Percentiles rank a stretch among this genome's conserved stretches.
Evolutionary conservation across 306 rosid genomes (phyloP).

Genomic region (Inga leiocalycina): DNA sequence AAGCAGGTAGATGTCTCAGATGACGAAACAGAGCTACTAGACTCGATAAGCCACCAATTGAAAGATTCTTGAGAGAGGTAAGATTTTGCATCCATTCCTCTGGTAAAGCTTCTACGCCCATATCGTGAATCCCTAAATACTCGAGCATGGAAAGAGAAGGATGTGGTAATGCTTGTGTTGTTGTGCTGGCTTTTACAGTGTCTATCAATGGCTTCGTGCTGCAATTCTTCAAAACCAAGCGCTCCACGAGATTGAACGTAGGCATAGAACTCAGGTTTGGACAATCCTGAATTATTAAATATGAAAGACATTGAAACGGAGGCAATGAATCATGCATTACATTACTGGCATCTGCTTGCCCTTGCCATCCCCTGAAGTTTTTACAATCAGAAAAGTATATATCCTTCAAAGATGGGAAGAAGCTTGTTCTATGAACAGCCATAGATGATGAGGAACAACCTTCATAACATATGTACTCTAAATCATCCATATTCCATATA

Average conservation of each 20-base stretch:
- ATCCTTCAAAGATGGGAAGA: background rate
- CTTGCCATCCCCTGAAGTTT: slow-evolving; percentile 26
- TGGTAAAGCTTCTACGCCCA: background rate
- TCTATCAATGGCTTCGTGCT: background rate
- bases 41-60: background rate
- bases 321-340: background rate
- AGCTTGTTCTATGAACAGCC: background rate
- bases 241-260: background rate
- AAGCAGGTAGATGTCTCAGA: background rate
- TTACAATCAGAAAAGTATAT: background rate
- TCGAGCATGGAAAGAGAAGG: background rate
- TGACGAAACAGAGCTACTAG: background rate
- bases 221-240: background rate
- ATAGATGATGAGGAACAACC: background rate
- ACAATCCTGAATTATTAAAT: background rate
- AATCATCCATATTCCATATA: rapidly evolving
- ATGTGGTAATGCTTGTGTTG: background rate
- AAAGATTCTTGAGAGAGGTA: background rate
- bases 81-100: slow-evolving; percentile 2
- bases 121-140: background rate
- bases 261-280: background rate
- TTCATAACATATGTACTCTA: background rate
- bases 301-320: slow-evolving; percentile 6
- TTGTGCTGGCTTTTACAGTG: background rate
- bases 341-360: background rate